Conservation (phyloP, 163 green algal genomes). For the Volvox carteri region DNA sequence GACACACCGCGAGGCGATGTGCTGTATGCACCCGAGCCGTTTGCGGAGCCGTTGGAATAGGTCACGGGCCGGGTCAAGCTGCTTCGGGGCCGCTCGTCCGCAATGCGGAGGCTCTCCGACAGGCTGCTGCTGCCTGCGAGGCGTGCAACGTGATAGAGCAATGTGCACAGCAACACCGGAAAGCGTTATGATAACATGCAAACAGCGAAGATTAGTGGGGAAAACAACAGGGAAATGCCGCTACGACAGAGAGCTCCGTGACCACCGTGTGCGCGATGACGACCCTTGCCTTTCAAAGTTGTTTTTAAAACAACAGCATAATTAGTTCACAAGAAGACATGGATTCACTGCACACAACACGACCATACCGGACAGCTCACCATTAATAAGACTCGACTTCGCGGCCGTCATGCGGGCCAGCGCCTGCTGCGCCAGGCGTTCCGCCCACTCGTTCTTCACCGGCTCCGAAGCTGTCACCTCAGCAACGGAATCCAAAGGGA, state of each 20-base stretch:
- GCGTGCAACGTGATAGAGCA: not conserved
- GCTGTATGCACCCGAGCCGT: not conserved
- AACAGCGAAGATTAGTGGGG: too few species aligned
- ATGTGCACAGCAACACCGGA: too few species aligned
- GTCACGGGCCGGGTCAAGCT: not conserved
- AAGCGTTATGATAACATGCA: too few species aligned
- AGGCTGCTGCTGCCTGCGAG: not conserved
- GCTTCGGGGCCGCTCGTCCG: not conserved
- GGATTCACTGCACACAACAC: too few species aligned
- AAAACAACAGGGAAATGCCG: too few species aligned
- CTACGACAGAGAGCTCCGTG: too few species aligned
- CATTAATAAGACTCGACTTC: conserved; percentile 40
- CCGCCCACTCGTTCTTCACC: conserved; percentile 59
- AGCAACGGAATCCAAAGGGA: not conserved
- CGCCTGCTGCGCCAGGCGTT: conserved; percentile 46
- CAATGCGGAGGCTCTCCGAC: not conserved
- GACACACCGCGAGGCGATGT: not conserved
- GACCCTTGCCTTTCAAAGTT: too few species aligned
- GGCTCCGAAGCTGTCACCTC: conserved; percentile 16
- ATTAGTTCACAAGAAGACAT: too few species aligned
- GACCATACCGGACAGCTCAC: too few species aligned
- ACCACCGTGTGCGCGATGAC: too few species aligned
- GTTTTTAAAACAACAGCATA: too few species aligned
- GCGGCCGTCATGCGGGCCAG: conserved; percentile 49
- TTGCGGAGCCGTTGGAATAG: conserved; percentile 5